Evolutionary conservation across 192 early-diverging fungal genomes (phyloP).

Genomic region (Coemansia aciculifera): DNA sequence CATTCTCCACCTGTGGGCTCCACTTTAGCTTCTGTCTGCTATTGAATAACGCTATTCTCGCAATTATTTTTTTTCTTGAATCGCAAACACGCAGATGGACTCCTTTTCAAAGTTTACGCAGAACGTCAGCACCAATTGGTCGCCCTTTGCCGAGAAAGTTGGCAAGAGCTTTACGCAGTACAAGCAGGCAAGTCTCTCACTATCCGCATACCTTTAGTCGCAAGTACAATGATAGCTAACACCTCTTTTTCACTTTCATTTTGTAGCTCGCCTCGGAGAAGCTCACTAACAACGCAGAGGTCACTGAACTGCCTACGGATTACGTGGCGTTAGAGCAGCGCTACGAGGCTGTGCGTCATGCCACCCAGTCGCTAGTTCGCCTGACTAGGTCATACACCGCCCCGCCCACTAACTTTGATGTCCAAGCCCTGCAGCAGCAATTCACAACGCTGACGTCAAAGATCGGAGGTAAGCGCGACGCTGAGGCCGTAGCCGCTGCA

Average conservation of each 20-base stretch:
- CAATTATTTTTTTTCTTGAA: neutral
- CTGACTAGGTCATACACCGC: conserved; percentile 73
- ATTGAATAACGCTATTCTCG: neutral
- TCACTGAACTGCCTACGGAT: conserved; percentile 92
- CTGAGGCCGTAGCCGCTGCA: conserved; percentile 57
- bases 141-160: conserved; percentile 54
- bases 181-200: conserved; percentile 40
- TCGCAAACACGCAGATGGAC: conserved; percentile 35
- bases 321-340: conserved; percentile 86
- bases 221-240: neutral
- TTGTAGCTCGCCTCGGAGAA: conserved; percentile 86
- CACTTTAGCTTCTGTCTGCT: neutral
- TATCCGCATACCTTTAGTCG: neutral
- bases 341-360: conserved; percentile 31
- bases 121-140: conserved; percentile 47
- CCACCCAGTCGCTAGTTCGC: conserved; percentile 62
- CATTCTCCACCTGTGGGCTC: neutral
- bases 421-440: conserved; percentile 64
- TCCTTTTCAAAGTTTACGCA: conserved; percentile 55
- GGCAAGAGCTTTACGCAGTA: conserved; percentile 55
- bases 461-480: conserved; percentile 51
- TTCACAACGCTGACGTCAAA: conserved; percentile 59
- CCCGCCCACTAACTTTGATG: conserved; percentile 71
- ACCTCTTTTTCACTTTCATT: neutral
- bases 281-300: conserved; percentile 74